A percentile compares a stretch with the other conserved stretches of the same genome.
These are phyloP conservation scores for Teratosphaeria viscida DNA, from an alignment of 2,329 filamentous ascomycete species.

Conservation along the genomic window DNA sequence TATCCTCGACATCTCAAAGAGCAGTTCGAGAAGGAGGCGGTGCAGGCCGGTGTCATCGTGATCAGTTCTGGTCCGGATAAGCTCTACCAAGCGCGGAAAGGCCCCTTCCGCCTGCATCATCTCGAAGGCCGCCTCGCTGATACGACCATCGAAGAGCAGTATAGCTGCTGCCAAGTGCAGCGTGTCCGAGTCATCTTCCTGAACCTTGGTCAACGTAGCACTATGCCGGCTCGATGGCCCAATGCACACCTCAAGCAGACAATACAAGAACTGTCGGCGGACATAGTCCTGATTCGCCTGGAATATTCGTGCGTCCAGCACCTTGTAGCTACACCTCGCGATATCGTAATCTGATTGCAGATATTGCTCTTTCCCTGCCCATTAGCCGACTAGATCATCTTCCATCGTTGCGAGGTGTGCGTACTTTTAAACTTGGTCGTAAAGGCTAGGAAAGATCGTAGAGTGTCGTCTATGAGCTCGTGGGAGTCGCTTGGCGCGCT, in stretches of 20 bases:
- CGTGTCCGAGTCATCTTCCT: constrained; percentile 76
- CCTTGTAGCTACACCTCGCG: constrained; percentile 65
- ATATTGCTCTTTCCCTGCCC: constrained; percentile 48
- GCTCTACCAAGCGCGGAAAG: constrained; percentile 71
- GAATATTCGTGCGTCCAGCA: constrained; percentile 70
- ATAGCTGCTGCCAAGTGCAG: constrained; percentile 76
- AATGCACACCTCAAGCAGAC: constrained; percentile 55
- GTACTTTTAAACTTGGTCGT: constrained; percentile 60
- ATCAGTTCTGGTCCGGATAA: constrained; percentile 56
- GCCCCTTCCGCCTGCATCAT: constrained; percentile 79
- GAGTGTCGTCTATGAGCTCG: constrained; percentile 67
- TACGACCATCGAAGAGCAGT: constrained; percentile 75
- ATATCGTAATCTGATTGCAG: constrained; percentile 69
- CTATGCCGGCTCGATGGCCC: background rate
- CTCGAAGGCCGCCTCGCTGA: constrained; percentile 67
- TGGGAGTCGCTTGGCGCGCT: constrained; percentile 49
- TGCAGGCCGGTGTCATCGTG: constrained; percentile 62
- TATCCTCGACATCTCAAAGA: constrained; percentile 95
- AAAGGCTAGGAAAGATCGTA: constrained; percentile 75
- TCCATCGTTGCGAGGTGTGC: constrained; percentile 5
- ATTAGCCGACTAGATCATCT: background rate
- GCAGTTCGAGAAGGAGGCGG: constrained; percentile 69
- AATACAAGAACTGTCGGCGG: constrained; percentile 83
- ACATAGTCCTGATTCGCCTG: constrained; percentile 70
- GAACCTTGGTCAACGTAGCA: constrained; percentile 15